phyloP scores from a whole-genome alignment of 192 early-diverging fungal species.

The Coemansia sp. region DNA sequence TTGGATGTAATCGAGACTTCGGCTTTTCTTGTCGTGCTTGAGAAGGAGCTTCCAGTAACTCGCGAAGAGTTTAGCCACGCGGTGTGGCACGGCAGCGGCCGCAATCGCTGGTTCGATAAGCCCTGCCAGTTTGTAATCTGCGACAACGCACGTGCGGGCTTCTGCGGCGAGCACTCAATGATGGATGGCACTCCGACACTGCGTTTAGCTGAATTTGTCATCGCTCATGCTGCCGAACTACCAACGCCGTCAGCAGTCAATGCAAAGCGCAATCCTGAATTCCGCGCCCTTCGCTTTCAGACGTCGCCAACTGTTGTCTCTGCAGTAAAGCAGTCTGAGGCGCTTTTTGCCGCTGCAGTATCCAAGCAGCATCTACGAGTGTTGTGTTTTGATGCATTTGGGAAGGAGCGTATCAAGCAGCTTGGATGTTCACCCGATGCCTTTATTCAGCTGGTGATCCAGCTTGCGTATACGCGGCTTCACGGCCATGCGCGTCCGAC shows the following conservation, averaged over 20 bases:
- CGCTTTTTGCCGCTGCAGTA: slow-evolving; percentile 73
- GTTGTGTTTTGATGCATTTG: slow-evolving; percentile 82
- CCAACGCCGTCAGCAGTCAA: slow-evolving; percentile 54
- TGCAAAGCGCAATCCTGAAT: background rate
- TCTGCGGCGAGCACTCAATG: slow-evolving; percentile 90
- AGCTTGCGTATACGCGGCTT: slow-evolving; percentile 93
- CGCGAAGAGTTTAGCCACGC: slow-evolving; percentile 84
- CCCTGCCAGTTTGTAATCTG: slow-evolving; percentile 92
- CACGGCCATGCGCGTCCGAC: slow-evolving; percentile 76
- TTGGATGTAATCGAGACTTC: slow-evolving; percentile 87
- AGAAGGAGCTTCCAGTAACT: slow-evolving; percentile 82
- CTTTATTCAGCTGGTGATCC: slow-evolving; percentile 89
- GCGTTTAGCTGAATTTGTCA: slow-evolving; percentile 82
- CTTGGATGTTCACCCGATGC: slow-evolving; percentile 78
- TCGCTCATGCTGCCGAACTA: slow-evolving; percentile 46
- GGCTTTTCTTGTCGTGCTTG: slow-evolving; percentile 90
- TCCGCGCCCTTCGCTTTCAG: slow-evolving; percentile 68
- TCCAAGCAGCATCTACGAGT: slow-evolving; percentile 80
- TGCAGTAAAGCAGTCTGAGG: slow-evolving; percentile 65
- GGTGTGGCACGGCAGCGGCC: slow-evolving; percentile 93
- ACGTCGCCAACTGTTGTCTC: slow-evolving; percentile 57
- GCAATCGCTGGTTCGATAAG: slow-evolving; percentile 98
- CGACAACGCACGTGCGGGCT: slow-evolving; percentile 95
- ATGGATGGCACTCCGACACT: slow-evolving; percentile 95
- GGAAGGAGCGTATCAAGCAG: slow-evolving; percentile 92